These are phyloP conservation scores for Triangularia setosa DNA, from an alignment of 2,329 filamentous ascomycete species.

Conservation along the genomic window DNA sequence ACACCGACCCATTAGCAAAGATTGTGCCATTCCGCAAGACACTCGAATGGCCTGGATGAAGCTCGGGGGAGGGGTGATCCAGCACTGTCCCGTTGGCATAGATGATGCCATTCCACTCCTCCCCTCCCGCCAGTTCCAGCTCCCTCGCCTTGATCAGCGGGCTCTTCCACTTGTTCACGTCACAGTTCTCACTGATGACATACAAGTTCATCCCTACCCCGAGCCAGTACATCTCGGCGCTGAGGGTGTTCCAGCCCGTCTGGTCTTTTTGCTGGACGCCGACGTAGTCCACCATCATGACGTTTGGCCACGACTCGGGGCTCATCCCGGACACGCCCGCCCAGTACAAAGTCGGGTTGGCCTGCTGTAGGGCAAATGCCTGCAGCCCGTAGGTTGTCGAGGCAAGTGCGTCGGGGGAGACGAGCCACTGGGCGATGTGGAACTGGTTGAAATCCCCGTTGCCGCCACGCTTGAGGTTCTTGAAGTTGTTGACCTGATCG, in stretches of 20 bases:
- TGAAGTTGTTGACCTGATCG: conserved; percentile 21
- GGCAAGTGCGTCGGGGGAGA: conserved; percentile 28
- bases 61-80: conserved; percentile 23
- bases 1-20: conserved; percentile 27
- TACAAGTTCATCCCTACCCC: conserved; percentile 33
- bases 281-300: conserved; percentile 32
- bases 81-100: conserved; percentile 31
- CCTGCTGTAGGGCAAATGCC: conserved; percentile 30
- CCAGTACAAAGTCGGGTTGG: conserved; percentile 36
- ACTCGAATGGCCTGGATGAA: conserved; percentile 14
- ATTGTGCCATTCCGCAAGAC: conserved; percentile 17
- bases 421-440: conserved; percentile 33
- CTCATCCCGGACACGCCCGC: conserved; percentile 26
- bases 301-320: conserved; percentile 30
- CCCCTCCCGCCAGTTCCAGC: not conserved
- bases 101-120: conserved; percentile 30
- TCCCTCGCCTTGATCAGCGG: conserved; percentile 22
- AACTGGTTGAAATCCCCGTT: conserved; percentile 21
- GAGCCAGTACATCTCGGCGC: conserved; percentile 32
- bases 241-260: conserved; percentile 28
- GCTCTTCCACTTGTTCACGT: conserved; percentile 23
- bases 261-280: conserved; percentile 29
- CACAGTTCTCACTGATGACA: conserved; percentile 34
- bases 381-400: conserved; percentile 27
- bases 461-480: conserved; percentile 18